Conservation (phyloP, 2,329 filamentous ascomycete species). For the Diplodia seriata region DNA sequence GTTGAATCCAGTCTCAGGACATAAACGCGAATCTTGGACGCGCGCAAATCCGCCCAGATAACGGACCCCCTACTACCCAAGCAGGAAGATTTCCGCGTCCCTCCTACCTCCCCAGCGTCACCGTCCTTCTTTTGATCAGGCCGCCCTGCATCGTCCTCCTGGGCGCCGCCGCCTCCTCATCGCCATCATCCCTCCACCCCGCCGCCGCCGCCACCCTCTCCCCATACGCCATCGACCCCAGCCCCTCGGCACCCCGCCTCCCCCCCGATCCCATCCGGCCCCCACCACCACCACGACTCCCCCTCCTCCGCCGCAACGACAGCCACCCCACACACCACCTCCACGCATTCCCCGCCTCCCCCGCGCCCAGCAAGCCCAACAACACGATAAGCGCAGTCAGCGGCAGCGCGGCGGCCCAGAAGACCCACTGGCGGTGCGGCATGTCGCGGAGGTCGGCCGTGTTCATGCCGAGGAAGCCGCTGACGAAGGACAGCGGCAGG, state of each 20-base stretch:
- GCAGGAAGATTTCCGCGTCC: neutral
- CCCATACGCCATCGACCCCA: neutral
- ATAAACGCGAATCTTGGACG: no score
- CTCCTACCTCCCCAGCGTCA: neutral
- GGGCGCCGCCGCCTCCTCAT: neutral
- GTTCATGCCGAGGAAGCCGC: conserved; percentile 55
- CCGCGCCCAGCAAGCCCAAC: neutral
- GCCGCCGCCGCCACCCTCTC: neutral
- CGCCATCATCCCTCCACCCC: neutral
- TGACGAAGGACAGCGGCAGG: conserved; percentile 53
- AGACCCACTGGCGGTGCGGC: conserved; percentile 48
- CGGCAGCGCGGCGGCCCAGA: conserved; percentile 44
- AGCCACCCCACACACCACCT: neutral
- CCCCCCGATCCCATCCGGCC: no score
- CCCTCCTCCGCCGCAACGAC: neutral
- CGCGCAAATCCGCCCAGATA: no score
- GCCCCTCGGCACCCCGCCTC: no score
- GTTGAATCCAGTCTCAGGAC: no score
- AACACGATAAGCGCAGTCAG: neutral
- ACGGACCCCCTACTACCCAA: no score
- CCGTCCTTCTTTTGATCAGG: conserved; percentile 59
- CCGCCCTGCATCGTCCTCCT: neutral
- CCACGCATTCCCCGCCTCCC: conserved; percentile 10
- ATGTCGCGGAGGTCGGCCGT: conserved; percentile 52
- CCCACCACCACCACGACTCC: neutral